These are phyloP conservation scores for Akanthomyces uredinophilus DNA, from an alignment of 2,329 filamentous ascomycete species.

Conservation along the genomic window DNA sequence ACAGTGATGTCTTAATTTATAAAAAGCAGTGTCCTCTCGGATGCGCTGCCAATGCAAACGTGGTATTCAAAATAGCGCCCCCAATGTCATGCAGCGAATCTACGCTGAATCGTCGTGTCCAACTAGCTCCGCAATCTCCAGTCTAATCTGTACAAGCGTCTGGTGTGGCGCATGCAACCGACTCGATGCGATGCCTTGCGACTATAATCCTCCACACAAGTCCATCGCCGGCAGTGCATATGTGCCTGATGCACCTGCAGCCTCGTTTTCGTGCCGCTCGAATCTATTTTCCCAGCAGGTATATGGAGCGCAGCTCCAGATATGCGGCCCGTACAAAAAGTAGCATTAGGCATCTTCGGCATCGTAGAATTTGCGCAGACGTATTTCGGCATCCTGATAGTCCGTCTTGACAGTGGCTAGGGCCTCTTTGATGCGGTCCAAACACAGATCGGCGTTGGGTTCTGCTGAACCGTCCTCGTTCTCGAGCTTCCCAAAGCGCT, in stretches of 20 bases:
- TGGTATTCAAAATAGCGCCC: slow-evolving; percentile 15
- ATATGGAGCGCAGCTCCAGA: background rate
- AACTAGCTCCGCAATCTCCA: background rate
- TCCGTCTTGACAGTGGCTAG: slow-evolving; percentile 69
- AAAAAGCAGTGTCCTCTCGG: background rate
- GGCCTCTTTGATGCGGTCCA: slow-evolving; percentile 65
- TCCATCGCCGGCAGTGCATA: background rate
- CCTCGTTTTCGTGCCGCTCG: background rate
- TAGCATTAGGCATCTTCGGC: slow-evolving; percentile 1
- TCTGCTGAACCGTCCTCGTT: slow-evolving; percentile 69
- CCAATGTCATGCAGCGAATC: slow-evolving; percentile 14
- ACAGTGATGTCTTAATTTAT: background rate
- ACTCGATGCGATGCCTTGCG: background rate
- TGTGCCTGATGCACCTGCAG: background rate
- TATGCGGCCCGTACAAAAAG: background rate
- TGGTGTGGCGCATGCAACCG: background rate
- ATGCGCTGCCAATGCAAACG: slow-evolving; percentile 9
- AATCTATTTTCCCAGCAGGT: background rate
- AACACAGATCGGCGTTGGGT: slow-evolving; percentile 60
- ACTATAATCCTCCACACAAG: background rate
- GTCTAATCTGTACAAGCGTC: slow-evolving; percentile 3
- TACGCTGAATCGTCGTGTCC: slow-evolving; percentile 6
- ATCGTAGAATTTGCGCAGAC: slow-evolving; percentile 63
- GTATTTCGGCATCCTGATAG: slow-evolving; percentile 66
- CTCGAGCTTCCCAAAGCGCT: slow-evolving; percentile 80